These are phyloP conservation scores for Hericium alpestre DNA, from an alignment of 768 basidiomycete genomes.

Conservation along the genomic window DNA sequence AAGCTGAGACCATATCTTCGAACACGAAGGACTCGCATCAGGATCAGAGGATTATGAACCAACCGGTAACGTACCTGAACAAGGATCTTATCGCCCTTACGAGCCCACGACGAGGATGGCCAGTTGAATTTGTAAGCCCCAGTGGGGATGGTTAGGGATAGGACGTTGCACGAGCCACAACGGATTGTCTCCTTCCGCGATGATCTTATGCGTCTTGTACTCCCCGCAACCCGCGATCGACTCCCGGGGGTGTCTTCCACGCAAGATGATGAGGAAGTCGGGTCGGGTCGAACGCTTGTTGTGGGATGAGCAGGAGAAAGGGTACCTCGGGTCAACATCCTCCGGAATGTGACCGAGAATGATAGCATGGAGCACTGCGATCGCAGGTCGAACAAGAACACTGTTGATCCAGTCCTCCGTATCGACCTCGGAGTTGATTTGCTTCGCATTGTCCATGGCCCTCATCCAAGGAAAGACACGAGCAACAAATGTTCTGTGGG, in stretches of 20 bases:
- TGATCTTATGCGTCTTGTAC: not conserved
- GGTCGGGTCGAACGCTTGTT: not conserved
- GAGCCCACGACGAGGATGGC: not conserved
- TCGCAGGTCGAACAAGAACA: not conserved
- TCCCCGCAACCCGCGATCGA: not conserved
- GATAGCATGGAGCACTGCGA: not conserved
- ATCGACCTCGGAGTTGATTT: not conserved
- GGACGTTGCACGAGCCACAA: not conserved
- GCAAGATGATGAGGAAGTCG: not conserved
- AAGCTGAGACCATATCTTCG: not conserved
- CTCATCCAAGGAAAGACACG: not conserved
- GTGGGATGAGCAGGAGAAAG: not conserved
- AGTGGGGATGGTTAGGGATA: not conserved
- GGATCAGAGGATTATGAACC: not conserved
- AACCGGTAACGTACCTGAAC: not conserved
- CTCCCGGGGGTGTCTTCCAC: not conserved
- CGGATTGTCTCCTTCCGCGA: not conserved
- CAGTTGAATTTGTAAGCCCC: not conserved
- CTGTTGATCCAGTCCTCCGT: not conserved
- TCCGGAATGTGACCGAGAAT: not conserved
- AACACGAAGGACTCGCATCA: not conserved
- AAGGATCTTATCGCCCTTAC: not conserved
- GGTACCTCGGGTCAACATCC: not conserved
- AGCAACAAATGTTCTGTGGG: not conserved
- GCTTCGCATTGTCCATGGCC: not conserved